A percentile compares a stretch with the other conserved stretches of the same genome.
These are phyloP conservation scores for Backusella sp. DNA, from an alignment of 192 early-diverging fungal species.

Conservation along the genomic window DNA sequence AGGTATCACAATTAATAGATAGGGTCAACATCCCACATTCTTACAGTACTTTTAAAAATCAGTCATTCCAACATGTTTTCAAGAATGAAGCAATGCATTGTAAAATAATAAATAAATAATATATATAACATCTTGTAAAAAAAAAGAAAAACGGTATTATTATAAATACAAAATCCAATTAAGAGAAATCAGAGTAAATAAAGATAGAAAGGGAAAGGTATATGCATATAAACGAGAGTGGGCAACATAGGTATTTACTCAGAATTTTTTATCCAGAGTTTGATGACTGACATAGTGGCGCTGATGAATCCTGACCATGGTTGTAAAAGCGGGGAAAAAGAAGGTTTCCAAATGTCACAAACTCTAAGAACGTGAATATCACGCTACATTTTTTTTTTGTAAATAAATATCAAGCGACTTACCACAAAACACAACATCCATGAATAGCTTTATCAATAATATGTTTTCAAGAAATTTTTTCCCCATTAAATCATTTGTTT, in stretches of 20 bases:
- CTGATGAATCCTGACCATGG: slow-evolving; percentile 51
- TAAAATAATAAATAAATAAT: neutral
- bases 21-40: neutral
- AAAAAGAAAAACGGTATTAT: neutral
- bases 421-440: slow-evolving; percentile 78
- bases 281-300: slow-evolving; percentile 45
- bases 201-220: neutral
- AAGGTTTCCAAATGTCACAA: slow-evolving; percentile 52
- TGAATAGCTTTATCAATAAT: slow-evolving; percentile 60
- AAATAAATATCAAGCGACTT: slow-evolving; percentile 40
- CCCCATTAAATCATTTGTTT: slow-evolving; percentile 17
- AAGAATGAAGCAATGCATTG: neutral
- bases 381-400: slow-evolving; percentile 1
- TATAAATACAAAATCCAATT: neutral
- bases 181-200: neutral
- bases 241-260: neutral
- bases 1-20: neutral
- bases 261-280: slow-evolving; percentile 38
- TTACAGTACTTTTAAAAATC: neutral
- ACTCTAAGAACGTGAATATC: slow-evolving; percentile 32
- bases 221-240: neutral
- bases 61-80: neutral
- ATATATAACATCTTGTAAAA: neutral
- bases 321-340: slow-evolving; percentile 49
- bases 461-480: slow-evolving; percentile 32